A percentile compares a stretch with the other conserved stretches of the same genome.
Evolutionary conservation across 225 moss, liverwort and hornwort genomes (phyloP).

Genomic region (Physcomitrellopsis africana): DNA sequence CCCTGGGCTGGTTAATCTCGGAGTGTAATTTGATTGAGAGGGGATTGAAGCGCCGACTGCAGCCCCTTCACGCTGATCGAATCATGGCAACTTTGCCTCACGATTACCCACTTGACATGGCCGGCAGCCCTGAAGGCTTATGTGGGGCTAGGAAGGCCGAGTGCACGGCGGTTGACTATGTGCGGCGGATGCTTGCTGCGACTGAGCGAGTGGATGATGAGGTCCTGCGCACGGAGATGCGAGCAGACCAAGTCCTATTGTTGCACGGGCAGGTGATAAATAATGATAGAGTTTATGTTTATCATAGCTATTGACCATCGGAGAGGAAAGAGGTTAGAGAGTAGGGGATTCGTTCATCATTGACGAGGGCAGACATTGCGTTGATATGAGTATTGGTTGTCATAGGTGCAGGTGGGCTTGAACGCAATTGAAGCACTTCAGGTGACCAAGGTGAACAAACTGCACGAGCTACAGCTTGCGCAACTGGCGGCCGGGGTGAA

Average conservation of each 20-base stretch:
- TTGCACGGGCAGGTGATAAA: constrained; percentile 56
- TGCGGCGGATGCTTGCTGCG: constrained; percentile 44
- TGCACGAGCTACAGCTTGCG: constrained; percentile 52
- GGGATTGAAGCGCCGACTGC: constrained; percentile 44
- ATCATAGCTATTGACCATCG: neutral
- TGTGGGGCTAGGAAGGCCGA: constrained; percentile 37
- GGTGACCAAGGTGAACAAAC: constrained; percentile 49
- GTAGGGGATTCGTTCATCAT: constrained; percentile 10
- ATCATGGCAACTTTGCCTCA: constrained; percentile 26
- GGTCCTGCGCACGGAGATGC: constrained; percentile 37
- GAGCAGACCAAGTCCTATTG: constrained; percentile 58
- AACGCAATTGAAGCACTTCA: constrained; percentile 55
- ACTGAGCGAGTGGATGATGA: constrained; percentile 38
- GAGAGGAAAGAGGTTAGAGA: no score
- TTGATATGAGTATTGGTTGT: neutral
- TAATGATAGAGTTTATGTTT: constrained; percentile 6
- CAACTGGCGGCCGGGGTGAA: constrained; percentile 45
- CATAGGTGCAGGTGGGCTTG: constrained; percentile 47
- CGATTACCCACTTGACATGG: constrained; percentile 44
- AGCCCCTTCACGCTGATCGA: constrained; percentile 24
- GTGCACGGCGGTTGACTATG: constrained; percentile 30
- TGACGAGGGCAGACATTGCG: neutral
- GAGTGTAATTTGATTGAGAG: constrained; percentile 46
- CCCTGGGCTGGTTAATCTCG: constrained; percentile 70
- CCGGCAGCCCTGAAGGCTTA: constrained; percentile 30